phyloP scores from a whole-genome alignment of 2,329 filamentous ascomycete genomes.

The Knufia petricola region DNA sequence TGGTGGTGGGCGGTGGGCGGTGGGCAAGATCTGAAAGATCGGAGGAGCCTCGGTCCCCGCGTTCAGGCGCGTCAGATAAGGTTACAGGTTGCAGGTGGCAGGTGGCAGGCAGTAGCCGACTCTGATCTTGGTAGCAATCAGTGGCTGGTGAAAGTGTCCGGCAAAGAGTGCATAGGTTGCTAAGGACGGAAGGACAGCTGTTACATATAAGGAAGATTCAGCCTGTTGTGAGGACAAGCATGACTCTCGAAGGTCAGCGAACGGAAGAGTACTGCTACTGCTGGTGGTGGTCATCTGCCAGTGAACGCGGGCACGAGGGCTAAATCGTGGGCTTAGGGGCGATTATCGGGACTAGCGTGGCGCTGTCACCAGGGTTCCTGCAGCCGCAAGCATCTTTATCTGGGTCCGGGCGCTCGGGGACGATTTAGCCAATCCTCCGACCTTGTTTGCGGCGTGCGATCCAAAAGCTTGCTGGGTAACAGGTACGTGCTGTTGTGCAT shows the following conservation, averaged over 20 bases:
- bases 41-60: neutral
- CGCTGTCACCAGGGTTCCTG: neutral
- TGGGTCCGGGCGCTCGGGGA: neutral
- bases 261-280: no score
- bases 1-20: no score
- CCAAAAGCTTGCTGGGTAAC: no score
- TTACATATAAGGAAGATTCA: neutral
- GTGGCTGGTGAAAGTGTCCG: neutral
- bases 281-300: conserved; percentile 1
- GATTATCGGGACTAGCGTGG: neutral
- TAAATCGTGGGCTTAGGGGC: neutral
- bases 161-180: neutral
- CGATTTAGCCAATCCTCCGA: no score
- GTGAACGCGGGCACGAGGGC: neutral
- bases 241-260: neutral
- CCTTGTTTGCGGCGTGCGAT: no score
- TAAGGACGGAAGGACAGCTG: neutral
- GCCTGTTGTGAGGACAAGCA: neutral
- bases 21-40: neutral
- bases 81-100: neutral
- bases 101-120: no score
- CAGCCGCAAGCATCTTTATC: neutral
- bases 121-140: conserved; percentile 2
- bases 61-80: neutral
- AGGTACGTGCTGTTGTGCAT: no score